Percentiles rank a stretch among this genome's conserved stretches.
These are phyloP conservation scores for Diatrype stigma DNA, from an alignment of 2,329 filamentous ascomycete species.

Conservation along the genomic window DNA sequence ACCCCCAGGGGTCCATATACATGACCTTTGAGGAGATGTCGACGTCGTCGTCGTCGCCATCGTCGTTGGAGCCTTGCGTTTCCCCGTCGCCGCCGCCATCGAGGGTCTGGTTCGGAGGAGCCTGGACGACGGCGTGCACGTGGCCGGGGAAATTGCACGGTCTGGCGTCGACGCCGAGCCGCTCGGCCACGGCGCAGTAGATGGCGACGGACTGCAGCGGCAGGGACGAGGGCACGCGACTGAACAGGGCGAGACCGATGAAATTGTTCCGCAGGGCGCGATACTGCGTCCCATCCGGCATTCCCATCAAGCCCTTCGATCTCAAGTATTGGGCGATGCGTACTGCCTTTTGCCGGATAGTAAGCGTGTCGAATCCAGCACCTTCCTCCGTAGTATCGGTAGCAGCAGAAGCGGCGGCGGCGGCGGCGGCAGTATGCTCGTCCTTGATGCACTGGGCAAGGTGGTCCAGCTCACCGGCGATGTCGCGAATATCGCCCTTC, in stretches of 20 bases:
- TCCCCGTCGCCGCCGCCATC: slow-evolving; percentile 22
- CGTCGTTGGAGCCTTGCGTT: no score
- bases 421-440: no score
- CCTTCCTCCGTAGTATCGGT: slow-evolving; percentile 45
- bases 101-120: slow-evolving; percentile 23
- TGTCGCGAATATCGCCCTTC: slow-evolving; percentile 31
- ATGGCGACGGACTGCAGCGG: slow-evolving; percentile 63
- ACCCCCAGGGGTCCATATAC: slow-evolving; percentile 50
- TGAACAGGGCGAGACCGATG: slow-evolving; percentile 54
- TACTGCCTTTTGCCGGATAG: slow-evolving; percentile 47
- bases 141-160: slow-evolving; percentile 64
- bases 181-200: slow-evolving; percentile 57
- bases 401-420: no score
- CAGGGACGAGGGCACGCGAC: slow-evolving; percentile 46
- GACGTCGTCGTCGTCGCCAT: slow-evolving; percentile 1
- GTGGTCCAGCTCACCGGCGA: slow-evolving; percentile 2
- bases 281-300: slow-evolving; percentile 42
- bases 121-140: slow-evolving; percentile 57
- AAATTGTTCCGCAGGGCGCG: slow-evolving; percentile 63
- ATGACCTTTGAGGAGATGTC: slow-evolving; percentile 39
- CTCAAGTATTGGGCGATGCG: slow-evolving; percentile 50
- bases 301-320: slow-evolving; percentile 45
- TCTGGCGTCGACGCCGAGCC: slow-evolving; percentile 55
- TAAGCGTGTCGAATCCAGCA: slow-evolving; percentile 38
- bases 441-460: slow-evolving; percentile 21